Base-by-base conservation (phyloP, 805 yeast species). In the Pichia phayaonensis region DNA sequence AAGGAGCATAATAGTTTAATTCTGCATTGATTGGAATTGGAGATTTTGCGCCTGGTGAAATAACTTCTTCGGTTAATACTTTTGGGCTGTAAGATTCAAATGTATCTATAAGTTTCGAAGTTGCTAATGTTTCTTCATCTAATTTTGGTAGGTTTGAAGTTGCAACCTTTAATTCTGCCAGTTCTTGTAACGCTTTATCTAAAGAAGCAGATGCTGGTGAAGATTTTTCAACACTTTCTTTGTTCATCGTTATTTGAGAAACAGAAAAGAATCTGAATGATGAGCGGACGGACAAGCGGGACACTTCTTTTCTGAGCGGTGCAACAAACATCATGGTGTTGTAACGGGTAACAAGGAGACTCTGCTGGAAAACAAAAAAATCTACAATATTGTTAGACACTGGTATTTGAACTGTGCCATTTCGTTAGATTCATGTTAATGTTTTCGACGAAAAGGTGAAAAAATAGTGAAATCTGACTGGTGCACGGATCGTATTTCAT, bases 11-110 rank as follows among this genome's bases (percentile, higher is more conserved):
- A 65, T 87, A 81, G 57, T 86, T 81, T 44, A 92, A 77, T 62
- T 85, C 89, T 2, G 89, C 94, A 62, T 83, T 88, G 49, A 89
- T 69, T n/a, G 98, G 97, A 22, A 86, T 64, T 3, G 95, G 95
- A 40, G 77, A 66, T 22, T 70, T 62, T 3, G 68, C 61, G 5
- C 70, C 71, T 22, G 63, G 65, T 15, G 61, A 53, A 18, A 61
- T 66, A 2, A 61, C 56, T 46, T 70, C 72, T 41, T 64, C 62
- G 2, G 76, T 63, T 12, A 62, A 49, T 2, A 65, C 63, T 54
- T 68, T 61, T 48, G 77, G 78, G 8, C 67, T 56, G 55, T 72
- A 74, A 34, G 56, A 51, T 18, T 42, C 27, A 48, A 65, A 61
- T 6, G 68, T 55, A 41, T 62, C 58, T 36, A 65, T 52, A 27